Percentiles rank a stretch among this genome's conserved stretches.
These are phyloP conservation scores for Eucalyptus curtisii DNA, from an alignment of 345 rosid species.

Conservation along the genomic window DNA sequence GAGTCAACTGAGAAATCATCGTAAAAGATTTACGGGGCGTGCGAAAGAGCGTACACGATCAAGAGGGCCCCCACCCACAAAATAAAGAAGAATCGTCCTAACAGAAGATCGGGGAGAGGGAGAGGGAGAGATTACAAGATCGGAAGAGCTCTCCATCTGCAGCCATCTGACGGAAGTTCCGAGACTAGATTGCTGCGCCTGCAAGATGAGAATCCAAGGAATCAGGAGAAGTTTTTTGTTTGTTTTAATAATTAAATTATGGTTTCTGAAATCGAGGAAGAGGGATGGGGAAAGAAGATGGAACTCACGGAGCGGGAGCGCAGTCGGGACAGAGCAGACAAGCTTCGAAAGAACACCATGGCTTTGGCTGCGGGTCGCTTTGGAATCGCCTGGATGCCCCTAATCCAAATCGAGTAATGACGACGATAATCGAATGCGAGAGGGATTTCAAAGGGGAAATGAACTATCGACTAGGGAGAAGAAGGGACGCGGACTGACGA, in stretches of 20 bases:
- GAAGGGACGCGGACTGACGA: neutral
- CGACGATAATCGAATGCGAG: too few relatives aligned
- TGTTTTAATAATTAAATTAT: too few relatives aligned
- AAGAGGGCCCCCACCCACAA: neutral
- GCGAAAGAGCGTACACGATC: neutral
- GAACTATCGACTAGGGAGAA: neutral
- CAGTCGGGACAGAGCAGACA: slow-evolving; percentile 49
- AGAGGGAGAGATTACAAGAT: slow-evolving; percentile 31
- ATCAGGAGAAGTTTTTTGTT: neutral
- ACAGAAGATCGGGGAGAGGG: neutral
- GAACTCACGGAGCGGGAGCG: slow-evolving; percentile 57
- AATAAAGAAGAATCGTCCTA: neutral
- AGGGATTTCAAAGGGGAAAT: neutral
- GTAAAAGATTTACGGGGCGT: neutral
- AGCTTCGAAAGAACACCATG: slow-evolving; percentile 64
- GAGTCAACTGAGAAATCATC: neutral
- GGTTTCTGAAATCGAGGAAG: neutral
- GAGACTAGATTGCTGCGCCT: slow-evolving; percentile 57
- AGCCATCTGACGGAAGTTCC: slow-evolving; percentile 73
- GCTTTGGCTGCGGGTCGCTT: neutral
- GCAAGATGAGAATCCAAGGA: neutral
- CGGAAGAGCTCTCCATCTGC: slow-evolving; percentile 70
- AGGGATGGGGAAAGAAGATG: neutral
- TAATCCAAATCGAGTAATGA: neutral
- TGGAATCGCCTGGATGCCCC: neutral